Conservation (phyloP, 192 early-diverging fungal genomes). For the Coemansia sp. region DNA sequence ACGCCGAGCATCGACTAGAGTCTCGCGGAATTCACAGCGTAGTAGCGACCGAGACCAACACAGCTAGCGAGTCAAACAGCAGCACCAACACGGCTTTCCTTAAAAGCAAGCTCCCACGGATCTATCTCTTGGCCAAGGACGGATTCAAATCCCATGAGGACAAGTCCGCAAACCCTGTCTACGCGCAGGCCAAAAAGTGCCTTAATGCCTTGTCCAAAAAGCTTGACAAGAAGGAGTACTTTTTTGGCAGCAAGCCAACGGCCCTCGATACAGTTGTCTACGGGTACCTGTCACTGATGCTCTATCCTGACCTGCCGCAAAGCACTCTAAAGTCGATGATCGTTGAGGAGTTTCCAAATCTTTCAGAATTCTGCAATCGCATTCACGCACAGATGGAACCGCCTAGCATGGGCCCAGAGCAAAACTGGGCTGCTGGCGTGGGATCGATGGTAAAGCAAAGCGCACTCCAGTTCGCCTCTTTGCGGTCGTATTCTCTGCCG, state of each 20-base stretch:
- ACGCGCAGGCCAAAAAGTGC: conserved; percentile 66
- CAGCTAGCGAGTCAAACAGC: neutral
- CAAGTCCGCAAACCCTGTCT: conserved; percentile 62
- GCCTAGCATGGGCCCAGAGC: conserved; percentile 20
- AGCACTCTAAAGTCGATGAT: conserved; percentile 34
- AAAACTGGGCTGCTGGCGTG: conserved; percentile 24
- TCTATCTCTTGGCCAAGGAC: conserved; percentile 42
- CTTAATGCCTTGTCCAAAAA: conserved; percentile 70
- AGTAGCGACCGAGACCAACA: neutral
- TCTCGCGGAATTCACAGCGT: conserved; percentile 38
- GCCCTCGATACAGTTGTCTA: conserved; percentile 83
- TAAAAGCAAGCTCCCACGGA: conserved; percentile 30
- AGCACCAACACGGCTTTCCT: neutral
- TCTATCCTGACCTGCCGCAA: conserved; percentile 72
- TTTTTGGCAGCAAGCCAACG: conserved; percentile 79
- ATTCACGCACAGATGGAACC: conserved; percentile 30
- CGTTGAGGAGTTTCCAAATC: conserved; percentile 26
- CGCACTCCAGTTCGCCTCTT: conserved; percentile 6
- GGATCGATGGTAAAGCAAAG: conserved; percentile 25
- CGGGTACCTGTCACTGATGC: conserved; percentile 79
- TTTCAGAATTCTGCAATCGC: conserved; percentile 36
- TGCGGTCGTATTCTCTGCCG: neutral
- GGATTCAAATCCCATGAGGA: conserved; percentile 58
- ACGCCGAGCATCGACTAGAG: conserved; percentile 66
- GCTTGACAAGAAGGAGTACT: conserved; percentile 75